A percentile compares a stretch with the other conserved stretches of the same genome.
Evolutionary conservation across 768 basidiomycete genomes (phyloP).

Genomic region (Calvatia gigantea): DNA sequence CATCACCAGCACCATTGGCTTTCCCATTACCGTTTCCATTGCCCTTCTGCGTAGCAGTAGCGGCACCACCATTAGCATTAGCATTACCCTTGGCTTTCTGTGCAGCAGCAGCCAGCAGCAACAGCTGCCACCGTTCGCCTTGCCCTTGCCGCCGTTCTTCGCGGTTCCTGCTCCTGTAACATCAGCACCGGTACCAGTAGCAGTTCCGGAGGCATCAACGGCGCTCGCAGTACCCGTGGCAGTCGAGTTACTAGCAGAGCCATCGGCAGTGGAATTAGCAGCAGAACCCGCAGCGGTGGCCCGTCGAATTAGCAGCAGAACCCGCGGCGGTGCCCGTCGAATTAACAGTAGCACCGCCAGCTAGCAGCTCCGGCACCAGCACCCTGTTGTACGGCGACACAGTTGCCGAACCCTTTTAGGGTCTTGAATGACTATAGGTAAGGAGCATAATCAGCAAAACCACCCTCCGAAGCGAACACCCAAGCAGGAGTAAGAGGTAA

Average conservation of each 20-base stretch:
- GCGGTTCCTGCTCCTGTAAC: background rate
- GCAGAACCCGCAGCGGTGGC: conserved; percentile 13
- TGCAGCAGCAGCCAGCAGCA: background rate
- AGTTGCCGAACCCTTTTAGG: conserved; percentile 51
- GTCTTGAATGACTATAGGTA: conserved; percentile 38
- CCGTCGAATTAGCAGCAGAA: conserved; percentile 16
- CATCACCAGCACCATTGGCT: background rate
- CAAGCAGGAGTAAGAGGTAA: background rate
- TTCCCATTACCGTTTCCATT: background rate
- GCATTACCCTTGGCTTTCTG: background rate
- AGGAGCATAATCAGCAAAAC: background rate
- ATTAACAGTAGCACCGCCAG: conserved; percentile 13
- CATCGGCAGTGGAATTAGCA: conserved; percentile 13
- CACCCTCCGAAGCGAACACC: background rate
- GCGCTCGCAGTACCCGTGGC: conserved; percentile 8
- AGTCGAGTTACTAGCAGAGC: conserved; percentile 6
- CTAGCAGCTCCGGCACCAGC: conserved; percentile 18
- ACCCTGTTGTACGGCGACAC: conserved; percentile 43
- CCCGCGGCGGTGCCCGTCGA: background rate
- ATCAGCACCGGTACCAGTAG: conserved; percentile 12
- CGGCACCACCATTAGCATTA: background rate
- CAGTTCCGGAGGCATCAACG: background rate
- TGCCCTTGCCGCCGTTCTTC: background rate
- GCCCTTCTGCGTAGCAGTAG: background rate
- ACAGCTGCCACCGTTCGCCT: background rate